Base-by-base conservation (phyloP, 1,139 yeast genomes). In the Geotrichum bryndzae region DNA sequence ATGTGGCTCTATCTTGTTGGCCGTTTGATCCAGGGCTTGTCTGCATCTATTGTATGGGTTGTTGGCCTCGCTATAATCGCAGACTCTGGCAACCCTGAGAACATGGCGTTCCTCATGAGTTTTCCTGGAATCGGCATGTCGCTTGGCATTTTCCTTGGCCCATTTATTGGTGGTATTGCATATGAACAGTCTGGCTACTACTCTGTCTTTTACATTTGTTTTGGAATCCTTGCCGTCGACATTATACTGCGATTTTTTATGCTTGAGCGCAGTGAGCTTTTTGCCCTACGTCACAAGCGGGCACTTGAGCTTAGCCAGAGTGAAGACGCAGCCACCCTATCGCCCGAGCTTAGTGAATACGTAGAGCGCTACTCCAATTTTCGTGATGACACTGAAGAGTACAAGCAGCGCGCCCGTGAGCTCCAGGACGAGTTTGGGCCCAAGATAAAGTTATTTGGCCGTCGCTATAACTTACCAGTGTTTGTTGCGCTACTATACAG, bases 11-110 rank as follows among this genome's bases (percentile, higher is more conserved):
- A 72, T 61, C 66, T 71, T 60, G 67, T 71, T 52, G 77, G 76
- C 41, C 68, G 78, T 35, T 62, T 73, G 18, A 56, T 75, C 27
- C 77, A 74, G 58, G 77, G 78, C 2, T 48, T 73, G 1, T 69
- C 76, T 35, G 75, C 72, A n/a, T 74, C 74, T n/a, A 67, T 73
- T 4, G 76, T 74, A 6, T 75, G 78, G 78, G 69, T 73, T 0
- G 76, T 73, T n/a, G 78, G 78, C 3, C 63, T 75, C 56, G 76
- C 78, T 5, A 69, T 75, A 27, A 60, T 75, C 18, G 70, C 73
- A 10, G 78, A 75, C 61, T 66, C 69, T 1, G 72, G 70, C 1
- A 66, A 67, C 5, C 65, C 70, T 1, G 68, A 66, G 23, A 65
- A 67, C 29, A 61, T 72, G 31, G 74, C 73, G 10, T 66, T 66